A percentile compares a stretch with the other conserved stretches of the same genome.
These are phyloP conservation scores for Chrysanthemum seticuspe DNA, from an alignment of 129 eudicot species.

Conservation along the genomic window DNA sequence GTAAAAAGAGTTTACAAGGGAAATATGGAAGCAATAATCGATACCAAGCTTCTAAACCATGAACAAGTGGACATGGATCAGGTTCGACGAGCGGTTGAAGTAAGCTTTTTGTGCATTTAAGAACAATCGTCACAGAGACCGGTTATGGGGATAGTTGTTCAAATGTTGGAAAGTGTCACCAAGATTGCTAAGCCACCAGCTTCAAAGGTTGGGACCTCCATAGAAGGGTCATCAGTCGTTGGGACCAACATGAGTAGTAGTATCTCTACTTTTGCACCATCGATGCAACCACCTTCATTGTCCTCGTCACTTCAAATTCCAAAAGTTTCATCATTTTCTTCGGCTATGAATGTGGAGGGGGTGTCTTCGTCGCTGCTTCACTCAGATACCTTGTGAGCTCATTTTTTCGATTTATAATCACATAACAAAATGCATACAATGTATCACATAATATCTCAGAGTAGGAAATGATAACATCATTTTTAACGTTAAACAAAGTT, in stretches of 20 bases:
- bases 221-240: conserved; percentile 51
- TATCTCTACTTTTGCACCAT: conserved; percentile 56
- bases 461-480: too few relatives aligned
- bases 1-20: conserved; percentile 78
- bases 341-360: conserved; percentile 55
- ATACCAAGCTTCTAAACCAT: conserved; percentile 42
- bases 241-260: conserved; percentile 57
- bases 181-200: conserved; percentile 74
- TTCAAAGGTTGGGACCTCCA: conserved; percentile 49
- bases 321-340: conserved; percentile 45
- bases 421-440: conserved; percentile 6
- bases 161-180: conserved; percentile 78
- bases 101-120: conserved; percentile 93
- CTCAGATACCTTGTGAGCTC: conserved; percentile 13
- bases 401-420: background rate
- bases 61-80: conserved; percentile 62
- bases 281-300: conserved; percentile 45
- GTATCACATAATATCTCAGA: background rate
- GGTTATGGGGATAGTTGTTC: conserved; percentile 89
- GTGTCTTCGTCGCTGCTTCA: conserved; percentile 48
- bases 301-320: conserved; percentile 58
- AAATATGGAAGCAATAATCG: conserved; percentile 46
- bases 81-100: conserved; percentile 55
- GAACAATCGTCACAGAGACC: conserved; percentile 90
- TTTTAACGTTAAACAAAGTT: too few relatives aligned